A percentile compares a stretch with the other conserved stretches of the same genome.
Conservation (phyloP, 1,284 basidiomycete species). For the Ceratobasidium sp. region DNA sequence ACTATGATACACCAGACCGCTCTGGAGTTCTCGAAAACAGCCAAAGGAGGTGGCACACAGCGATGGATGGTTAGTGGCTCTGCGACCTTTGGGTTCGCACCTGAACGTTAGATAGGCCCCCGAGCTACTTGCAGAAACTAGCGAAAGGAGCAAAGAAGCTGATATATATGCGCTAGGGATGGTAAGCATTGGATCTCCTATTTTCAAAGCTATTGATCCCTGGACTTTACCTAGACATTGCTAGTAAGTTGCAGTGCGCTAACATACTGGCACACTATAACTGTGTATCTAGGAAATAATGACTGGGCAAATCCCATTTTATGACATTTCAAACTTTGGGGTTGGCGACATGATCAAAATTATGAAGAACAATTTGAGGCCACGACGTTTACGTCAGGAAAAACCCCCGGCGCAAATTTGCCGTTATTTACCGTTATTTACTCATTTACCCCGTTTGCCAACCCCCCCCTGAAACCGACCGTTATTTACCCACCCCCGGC, state of each 20-base stretch:
- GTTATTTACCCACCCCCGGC: no score
- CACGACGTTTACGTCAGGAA: no score
- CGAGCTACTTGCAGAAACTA: background rate
- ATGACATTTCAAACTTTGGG: background rate
- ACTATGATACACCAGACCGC: slow-evolving; percentile 2
- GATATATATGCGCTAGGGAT: slow-evolving; percentile 8
- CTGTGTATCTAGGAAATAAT: background rate
- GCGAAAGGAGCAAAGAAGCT: slow-evolving; percentile 7
- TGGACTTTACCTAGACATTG: background rate
- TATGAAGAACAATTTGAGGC: background rate
- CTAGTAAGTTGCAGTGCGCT: background rate
- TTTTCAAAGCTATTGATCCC: background rate
- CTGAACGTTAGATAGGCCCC: background rate
- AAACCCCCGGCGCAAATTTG: no score
- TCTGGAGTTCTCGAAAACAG: slow-evolving; percentile 14
- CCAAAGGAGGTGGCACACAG: background rate
- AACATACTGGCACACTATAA: no score
- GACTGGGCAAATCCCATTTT: background rate
- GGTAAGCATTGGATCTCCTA: background rate
- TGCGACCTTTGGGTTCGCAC: background rate
- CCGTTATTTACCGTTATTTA: no score
- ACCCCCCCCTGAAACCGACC: no score
- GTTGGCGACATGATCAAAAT: background rate
- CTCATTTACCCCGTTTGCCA: no score
- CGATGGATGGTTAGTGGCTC: slow-evolving; percentile 14